Percentiles rank a stretch among this genome's conserved stretches.
These are phyloP conservation scores for Ailanthus altissimus DNA, from an alignment of 345 rosid species.

Conservation along the genomic window DNA sequence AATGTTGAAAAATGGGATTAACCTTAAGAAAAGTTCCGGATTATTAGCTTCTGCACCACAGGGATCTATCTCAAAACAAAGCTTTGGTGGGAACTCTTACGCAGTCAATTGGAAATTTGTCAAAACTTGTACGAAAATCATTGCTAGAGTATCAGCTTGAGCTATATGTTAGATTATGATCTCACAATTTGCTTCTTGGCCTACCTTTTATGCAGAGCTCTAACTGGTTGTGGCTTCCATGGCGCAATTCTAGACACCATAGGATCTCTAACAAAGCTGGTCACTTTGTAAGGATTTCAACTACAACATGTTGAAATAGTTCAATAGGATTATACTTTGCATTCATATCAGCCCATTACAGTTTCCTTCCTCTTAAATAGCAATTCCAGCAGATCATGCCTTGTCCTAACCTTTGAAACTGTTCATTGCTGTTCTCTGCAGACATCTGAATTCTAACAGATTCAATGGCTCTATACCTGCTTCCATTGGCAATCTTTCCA, in stretches of 20 bases:
- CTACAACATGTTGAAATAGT: too few relatives aligned
- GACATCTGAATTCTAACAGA: too few relatives aligned
- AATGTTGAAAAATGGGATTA: too few relatives aligned
- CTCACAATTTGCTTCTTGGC: not conserved
- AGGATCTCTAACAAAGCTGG: constrained; percentile 31
- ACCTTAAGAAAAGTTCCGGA: not conserved
- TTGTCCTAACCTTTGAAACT: not conserved
- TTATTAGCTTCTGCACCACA: not conserved
- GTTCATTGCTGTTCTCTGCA: constrained; percentile 23
- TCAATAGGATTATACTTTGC: too few relatives aligned
- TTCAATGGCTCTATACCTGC: too few relatives aligned
- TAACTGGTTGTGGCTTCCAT: constrained; percentile 32
- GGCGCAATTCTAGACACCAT: constrained; percentile 34
- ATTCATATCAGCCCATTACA: too few relatives aligned
- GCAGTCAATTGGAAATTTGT: constrained; percentile 48
- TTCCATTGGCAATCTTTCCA: too few relatives aligned
- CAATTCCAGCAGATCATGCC: too few relatives aligned
- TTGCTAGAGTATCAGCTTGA: not conserved
- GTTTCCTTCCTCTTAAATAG: too few relatives aligned
- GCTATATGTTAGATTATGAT: not conserved
- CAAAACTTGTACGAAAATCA: constrained; percentile 43
- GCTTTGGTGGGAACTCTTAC: constrained; percentile 69
- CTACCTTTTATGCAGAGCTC: constrained; percentile 15
- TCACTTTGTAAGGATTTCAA: constrained; percentile 29
- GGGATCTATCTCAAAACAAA: constrained; percentile 51